A percentile compares a stretch with the other conserved stretches of the same genome.
These are phyloP conservation scores for Geranomyces variabilis DNA, from an alignment of 192 early-diverging fungal species.

Conservation along the genomic window DNA sequence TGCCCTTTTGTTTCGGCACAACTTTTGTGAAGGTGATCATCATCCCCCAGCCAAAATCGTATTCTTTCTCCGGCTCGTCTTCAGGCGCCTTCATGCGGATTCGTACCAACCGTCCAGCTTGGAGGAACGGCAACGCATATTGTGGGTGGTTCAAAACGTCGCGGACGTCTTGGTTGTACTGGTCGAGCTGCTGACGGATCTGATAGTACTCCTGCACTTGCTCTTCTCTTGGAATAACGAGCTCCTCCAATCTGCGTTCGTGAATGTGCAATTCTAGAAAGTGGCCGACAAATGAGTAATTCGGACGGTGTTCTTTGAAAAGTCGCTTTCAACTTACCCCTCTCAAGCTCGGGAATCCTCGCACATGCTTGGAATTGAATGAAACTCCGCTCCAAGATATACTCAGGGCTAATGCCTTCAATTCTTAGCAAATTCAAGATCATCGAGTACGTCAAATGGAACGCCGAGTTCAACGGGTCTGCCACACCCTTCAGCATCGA, in stretches of 20 bases:
- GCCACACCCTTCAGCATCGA: conserved; percentile 79
- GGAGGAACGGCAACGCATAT: conserved; percentile 80
- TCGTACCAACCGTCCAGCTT: conserved; percentile 80
- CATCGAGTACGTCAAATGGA: conserved; percentile 97
- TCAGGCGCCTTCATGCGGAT: conserved; percentile 33
- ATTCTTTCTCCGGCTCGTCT: conserved; percentile 14
- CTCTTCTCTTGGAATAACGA: conserved; percentile 72
- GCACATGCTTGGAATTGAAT: conserved; percentile 90
- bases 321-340: conserved; percentile 41
- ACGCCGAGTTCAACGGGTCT: conserved; percentile 85
- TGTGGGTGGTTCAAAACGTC: conserved; percentile 82
- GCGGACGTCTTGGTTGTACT: conserved; percentile 65
- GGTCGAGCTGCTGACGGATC: conserved; percentile 70
- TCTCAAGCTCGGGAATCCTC: conserved; percentile 75
- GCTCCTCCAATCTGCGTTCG: conserved; percentile 54
- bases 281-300: too few relatives aligned
- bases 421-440: conserved; percentile 92
- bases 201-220: conserved; percentile 75
- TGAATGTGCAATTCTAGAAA: conserved; percentile 56
- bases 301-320: too few relatives aligned
- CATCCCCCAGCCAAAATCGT: conserved; percentile 92
- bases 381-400: conserved; percentile 89
- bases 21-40: conserved; percentile 75
- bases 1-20: conserved; percentile 40
- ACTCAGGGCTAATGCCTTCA: conserved; percentile 91